Percentiles rank a stretch among this genome's conserved stretches.
phyloP scores from a whole-genome alignment of 176 grass and related monocot genomes.

The Aegilops speltoides region DNA sequence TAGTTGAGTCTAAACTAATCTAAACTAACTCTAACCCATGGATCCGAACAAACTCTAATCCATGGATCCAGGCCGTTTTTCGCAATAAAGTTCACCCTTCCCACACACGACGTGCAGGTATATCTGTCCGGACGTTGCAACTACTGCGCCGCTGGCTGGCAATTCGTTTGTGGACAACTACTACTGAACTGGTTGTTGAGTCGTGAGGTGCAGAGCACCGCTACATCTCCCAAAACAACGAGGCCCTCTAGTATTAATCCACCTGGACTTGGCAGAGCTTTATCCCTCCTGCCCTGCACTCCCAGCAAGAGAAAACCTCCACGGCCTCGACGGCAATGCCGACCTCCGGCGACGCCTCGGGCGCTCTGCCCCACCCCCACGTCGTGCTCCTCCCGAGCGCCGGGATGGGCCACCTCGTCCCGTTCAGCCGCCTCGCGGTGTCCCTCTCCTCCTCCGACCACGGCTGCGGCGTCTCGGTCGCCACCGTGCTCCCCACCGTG shows the following conservation, averaged over 20 bases:
- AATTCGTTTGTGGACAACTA: neutral
- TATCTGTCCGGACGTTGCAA: neutral
- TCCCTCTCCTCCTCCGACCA: slow-evolving; percentile 27
- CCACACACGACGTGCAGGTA: too few species aligned
- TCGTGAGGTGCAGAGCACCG: neutral
- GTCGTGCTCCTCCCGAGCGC: slow-evolving; percentile 72
- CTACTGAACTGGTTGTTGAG: neutral
- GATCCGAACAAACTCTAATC: too few species aligned
- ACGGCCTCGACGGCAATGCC: neutral
- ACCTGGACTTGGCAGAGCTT: neutral
- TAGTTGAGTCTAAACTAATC: too few species aligned
- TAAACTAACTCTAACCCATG: too few species aligned
- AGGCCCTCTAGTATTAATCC: neutral
- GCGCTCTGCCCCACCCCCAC: slow-evolving; percentile 40
- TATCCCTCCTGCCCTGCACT: neutral
- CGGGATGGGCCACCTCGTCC: slow-evolving; percentile 78
- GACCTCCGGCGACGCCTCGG: neutral
- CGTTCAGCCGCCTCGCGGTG: slow-evolving; percentile 60
- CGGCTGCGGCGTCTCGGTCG: slow-evolving; percentile 59
- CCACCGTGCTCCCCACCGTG: slow-evolving; percentile 50
- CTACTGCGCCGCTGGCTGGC: neutral
- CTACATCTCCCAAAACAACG: neutral
- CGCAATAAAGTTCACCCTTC: too few species aligned
- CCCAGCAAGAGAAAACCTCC: neutral
- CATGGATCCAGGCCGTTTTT: too few species aligned